Base-by-base conservation (phyloP, 768 basidiomycete genomes). In the Trametes cubensis region DNA sequence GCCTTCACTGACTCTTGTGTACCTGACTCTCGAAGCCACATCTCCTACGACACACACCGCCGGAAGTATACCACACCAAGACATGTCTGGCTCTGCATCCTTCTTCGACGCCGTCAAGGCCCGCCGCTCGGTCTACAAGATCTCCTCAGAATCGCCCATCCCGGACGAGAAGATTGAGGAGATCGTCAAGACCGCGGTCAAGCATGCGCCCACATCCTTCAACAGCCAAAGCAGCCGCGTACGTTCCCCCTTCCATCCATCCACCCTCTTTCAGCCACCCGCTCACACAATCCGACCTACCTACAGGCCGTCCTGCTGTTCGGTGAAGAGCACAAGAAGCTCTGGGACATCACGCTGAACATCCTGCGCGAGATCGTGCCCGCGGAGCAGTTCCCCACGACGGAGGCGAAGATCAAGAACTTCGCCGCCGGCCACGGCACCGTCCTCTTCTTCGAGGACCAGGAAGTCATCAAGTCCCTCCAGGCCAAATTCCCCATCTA, bases 361-460 rank as follows among this genome's bases (percentile, higher is more conserved):
- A 50, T 64, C 18, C 67, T 67, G 51, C 60, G 58, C 51, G 57
- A 48, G 41, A 59, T 67, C 56, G 67, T 65, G 34, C 67, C 67
- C 30, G 61, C 61, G 7, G 64, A 63, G 38, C 61, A 65, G 60
- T 61, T 61, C 57, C 44, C 63, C 48, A 42, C 63, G 20, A 67
- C 67, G 20, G 64, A 63, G 56, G 46, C 38, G 45, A 65, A 61
- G 59, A 51, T 67, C 62, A 51, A 55, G 39, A 47, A 59, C 55
- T 67, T 67, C 60, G 62, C 60, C 50, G 59, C 50, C 59, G 67
- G 67, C 59, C 58, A 65, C 64, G 67, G 67, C 67, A 65, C 64
- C 54, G 59, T 67, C 52, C 67, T 67, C 59, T 67, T 67, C 59
- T 67, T 67, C 64, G 67, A 67, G 64, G 67, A 67, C 61, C 50